phyloP scores from a whole-genome alignment of 306 rosid genomes.

The Medicago lupulina region DNA sequence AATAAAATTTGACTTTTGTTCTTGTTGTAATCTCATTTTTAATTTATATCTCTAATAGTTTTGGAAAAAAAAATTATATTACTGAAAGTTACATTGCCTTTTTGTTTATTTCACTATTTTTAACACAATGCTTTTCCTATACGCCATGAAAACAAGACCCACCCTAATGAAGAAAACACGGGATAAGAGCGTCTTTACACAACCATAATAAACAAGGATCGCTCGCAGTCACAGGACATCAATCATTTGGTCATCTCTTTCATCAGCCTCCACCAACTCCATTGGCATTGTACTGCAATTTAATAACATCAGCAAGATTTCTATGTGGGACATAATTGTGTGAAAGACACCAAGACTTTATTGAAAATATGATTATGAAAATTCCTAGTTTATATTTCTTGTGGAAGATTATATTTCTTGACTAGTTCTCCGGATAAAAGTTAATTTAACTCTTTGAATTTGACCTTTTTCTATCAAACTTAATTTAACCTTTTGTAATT shows the following conservation, averaged over 20 bases:
- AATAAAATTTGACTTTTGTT: slow-evolving; percentile 25
- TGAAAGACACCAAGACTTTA: slow-evolving; percentile 7
- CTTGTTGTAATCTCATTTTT: neutral
- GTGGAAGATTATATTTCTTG: slow-evolving; percentile 28
- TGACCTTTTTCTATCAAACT: neutral
- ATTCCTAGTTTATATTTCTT: neutral
- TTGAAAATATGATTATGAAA: neutral
- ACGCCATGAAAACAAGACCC: slow-evolving; percentile 28
- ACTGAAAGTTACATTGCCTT: neutral
- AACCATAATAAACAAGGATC: slow-evolving; percentile 16
- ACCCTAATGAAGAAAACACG: slow-evolving; percentile 11
- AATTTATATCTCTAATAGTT: neutral
- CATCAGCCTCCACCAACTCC: slow-evolving; percentile 44
- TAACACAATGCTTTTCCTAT: neutral
- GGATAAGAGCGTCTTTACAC: slow-evolving; percentile 3
- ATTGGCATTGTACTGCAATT: slow-evolving; percentile 18
- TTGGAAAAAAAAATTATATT: too few species aligned
- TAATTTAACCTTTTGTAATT: neutral
- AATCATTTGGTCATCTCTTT: slow-evolving; percentile 50
- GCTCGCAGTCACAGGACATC: neutral
- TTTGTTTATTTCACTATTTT: neutral
- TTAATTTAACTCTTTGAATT: neutral
- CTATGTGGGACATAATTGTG: slow-evolving; percentile 20
- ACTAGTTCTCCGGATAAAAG: neutral
- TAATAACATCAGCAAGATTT: slow-evolving; percentile 15